phyloP scores from a whole-genome alignment of 305 asterid species.

The Solanum chacoense region DNA sequence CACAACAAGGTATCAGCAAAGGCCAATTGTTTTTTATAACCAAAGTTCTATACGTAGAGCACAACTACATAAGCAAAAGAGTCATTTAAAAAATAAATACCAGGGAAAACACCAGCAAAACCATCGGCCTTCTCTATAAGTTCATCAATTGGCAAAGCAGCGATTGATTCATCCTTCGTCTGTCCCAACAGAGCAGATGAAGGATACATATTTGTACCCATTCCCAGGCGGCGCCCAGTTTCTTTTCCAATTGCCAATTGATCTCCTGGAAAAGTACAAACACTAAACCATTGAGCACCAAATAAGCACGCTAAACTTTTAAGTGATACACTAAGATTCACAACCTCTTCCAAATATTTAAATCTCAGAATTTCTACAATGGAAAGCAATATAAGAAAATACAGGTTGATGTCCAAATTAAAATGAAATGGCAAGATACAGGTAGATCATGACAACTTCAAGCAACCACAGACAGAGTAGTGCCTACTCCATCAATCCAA shows the following conservation, averaged over 20 bases:
- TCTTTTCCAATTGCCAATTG: slow-evolving; percentile 96
- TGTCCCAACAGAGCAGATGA: slow-evolving; percentile 93
- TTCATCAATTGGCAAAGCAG: slow-evolving; percentile 89
- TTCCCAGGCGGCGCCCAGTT: slow-evolving; percentile 92
- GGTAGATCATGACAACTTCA: neutral
- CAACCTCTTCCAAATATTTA: neutral
- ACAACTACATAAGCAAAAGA: neutral
- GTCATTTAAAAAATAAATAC: slow-evolving; percentile 20
- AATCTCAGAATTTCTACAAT: neutral
- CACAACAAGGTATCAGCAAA: slow-evolving; percentile 14
- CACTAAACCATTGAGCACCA: slow-evolving; percentile 8
- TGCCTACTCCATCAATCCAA: neutral
- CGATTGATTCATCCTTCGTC: slow-evolving; percentile 85
- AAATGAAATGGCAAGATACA: neutral
- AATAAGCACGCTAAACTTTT: neutral
- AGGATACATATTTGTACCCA: slow-evolving; percentile 99
- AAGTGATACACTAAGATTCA: neutral
- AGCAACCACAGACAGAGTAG: neutral
- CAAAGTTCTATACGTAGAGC: neutral
- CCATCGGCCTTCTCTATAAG: slow-evolving; percentile 98
- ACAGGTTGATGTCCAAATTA: neutral
- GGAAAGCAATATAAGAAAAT: neutral
- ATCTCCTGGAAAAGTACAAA: slow-evolving; percentile 49
- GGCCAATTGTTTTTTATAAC: neutral
- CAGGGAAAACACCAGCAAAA: slow-evolving; percentile 98